Evolutionary conservation across 106 monocot genomes (phyloP), one percentile per base, ranked within the genome.

Genomic region (Dendrobium nobile): DNA sequence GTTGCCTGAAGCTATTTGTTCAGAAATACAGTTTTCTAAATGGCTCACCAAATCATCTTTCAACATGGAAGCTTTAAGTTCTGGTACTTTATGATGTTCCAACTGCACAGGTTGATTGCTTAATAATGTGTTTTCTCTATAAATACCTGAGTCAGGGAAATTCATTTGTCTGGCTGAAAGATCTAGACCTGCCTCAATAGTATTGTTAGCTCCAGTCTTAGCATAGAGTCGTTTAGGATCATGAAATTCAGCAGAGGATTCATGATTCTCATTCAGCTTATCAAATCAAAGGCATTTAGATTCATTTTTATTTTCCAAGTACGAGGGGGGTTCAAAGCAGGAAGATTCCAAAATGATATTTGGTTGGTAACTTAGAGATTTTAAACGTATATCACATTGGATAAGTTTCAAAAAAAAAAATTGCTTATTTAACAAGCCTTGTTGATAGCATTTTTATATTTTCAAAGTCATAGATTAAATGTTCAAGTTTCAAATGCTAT

Each of bases 361-460:
- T 24, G 86, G 81, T 44, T 91, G 89, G 67, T 37, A 91, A 75
- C 91, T 92, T 54, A 98, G 84, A 43, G 80, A 75, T 58, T 82
- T 82, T 33, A 98, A 83, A 6, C 92, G 90, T 16, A 89, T 85
- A 79, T 98, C 97, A 73, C 92, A 92, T 19, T 87, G 89, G 37
- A 94, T 84, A 44, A 94, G 89, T 82, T 92, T 94, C 73, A 94
- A 91, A 88, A 1, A 1, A 0, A 1, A 27, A 27, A 27, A 27
- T 0, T 98, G 94, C 81, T 89, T 98, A 79, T 65, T 88, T 79
- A 98, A 86, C 65, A 94, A 77, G 11, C 94, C 92, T 75, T 86
- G 94, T 24, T 92, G 10, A 95, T 92, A 9, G 92, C 98, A 79
- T 98, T 98, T 77, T 89, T 88, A 78, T 94, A 92, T 37, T 83